phyloP scores from a whole-genome alignment of 805 yeast species.

The Candida bentonensis region DNA sequence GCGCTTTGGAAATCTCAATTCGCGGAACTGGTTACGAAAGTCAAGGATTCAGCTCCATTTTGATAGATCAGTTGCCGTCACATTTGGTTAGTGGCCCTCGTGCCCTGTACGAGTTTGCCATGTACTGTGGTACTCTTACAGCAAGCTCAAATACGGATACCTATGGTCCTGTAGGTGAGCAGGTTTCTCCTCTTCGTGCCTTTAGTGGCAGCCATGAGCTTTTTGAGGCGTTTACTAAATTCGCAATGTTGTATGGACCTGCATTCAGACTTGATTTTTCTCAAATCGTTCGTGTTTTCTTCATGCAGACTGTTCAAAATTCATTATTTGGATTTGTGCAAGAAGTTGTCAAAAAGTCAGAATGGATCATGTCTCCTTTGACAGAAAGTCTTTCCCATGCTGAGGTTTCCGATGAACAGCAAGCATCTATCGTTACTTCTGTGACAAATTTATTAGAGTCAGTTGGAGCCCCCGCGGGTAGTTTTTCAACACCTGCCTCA shows the following conservation, averaged over 20 bases:
- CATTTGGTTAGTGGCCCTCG: background rate
- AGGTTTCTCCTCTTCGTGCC: background rate
- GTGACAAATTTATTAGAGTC: constrained; percentile 5
- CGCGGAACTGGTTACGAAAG: constrained; percentile 32
- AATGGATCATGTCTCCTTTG: background rate
- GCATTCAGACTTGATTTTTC: background rate
- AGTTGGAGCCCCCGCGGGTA: constrained; percentile 5
- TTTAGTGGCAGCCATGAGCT: background rate
- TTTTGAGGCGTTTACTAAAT: background rate
- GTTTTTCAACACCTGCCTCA: constrained; percentile 12
- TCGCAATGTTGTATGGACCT: background rate
- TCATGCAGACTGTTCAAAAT: constrained; percentile 1
- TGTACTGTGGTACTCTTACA: background rate
- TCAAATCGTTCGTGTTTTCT: background rate
- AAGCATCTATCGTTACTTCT: constrained; percentile 4
- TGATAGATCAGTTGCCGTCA: background rate
- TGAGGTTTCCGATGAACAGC: constrained; percentile 6
- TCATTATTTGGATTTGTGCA: background rate
- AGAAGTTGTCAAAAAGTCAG: background rate
- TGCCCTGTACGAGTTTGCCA: background rate
- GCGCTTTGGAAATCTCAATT: constrained; percentile 49
- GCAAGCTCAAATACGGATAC: background rate
- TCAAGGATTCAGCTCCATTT: background rate
- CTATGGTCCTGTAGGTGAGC: background rate
- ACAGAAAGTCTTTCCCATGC: constrained; percentile 19